Evolutionary conservation across 2,329 filamentous ascomycete genomes (phyloP).

Genomic region (Colletotrichum cuscutae): DNA sequence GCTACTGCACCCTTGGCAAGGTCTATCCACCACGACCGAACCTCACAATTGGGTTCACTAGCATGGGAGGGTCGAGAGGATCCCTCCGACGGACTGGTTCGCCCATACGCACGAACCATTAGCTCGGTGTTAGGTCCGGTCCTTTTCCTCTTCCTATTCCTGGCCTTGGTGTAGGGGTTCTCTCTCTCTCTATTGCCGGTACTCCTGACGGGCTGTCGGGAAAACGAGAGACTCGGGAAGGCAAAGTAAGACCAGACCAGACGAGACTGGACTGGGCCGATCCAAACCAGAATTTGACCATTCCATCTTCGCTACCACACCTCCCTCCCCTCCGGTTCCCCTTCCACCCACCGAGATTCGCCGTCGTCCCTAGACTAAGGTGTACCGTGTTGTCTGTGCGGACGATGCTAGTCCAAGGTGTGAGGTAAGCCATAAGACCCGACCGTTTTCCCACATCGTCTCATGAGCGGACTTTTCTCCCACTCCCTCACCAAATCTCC

Average conservation of each 20-base stretch:
- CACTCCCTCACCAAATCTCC: not conserved
- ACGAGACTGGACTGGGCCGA: not conserved
- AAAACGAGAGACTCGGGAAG: not conserved
- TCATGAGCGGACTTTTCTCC: not conserved
- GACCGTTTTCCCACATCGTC: conserved; percentile 22
- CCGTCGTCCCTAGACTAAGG: conserved; percentile 1
- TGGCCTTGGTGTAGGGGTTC: not conserved
- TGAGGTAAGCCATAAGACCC: conserved; percentile 25
- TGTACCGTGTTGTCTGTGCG: conserved; percentile 18
- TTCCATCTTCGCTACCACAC: not conserved
- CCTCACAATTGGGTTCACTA: conserved; percentile 29
- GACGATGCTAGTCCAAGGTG: not conserved
- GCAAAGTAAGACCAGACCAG: not conserved
- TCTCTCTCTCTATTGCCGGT: too few species aligned
- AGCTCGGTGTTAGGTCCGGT: conserved; percentile 19
- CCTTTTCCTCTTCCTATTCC: conserved; percentile 10
- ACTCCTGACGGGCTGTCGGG: not conserved
- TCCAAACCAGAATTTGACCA: not conserved
- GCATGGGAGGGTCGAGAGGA: not conserved
- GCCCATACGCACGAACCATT: conserved; percentile 21
- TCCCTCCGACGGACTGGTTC: conserved; percentile 16
- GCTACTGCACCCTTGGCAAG: conserved; percentile 30
- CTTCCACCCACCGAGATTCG: not conserved
- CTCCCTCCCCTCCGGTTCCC: not conserved
- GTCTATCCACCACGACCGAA: conserved; percentile 15